Evolutionary conservation across 176 grass and related monocot genomes (phyloP), one percentile per base, ranked within the genome.

Genomic region (Rhipidocladum racemiflorum): DNA sequence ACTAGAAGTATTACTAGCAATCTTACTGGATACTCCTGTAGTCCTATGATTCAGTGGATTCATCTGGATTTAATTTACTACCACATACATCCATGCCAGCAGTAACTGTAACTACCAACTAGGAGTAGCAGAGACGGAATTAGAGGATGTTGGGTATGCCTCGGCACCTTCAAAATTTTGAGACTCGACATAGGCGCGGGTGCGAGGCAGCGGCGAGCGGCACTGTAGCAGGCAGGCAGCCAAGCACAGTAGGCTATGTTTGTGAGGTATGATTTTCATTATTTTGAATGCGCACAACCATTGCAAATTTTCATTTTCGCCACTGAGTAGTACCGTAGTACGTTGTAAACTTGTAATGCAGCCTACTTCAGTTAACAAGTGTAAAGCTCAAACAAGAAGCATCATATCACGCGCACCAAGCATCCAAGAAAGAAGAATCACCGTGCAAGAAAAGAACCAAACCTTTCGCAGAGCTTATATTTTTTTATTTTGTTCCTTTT

Each of bases 371-470:
- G 68, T 51, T 50, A 25, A 75, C 62, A 68, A 43, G 51, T 49
- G 83, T 42, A 13, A 76, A 13, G 48, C 72, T 82, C 12, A 78
- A 67, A 65, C 72, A 72, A 66, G 60, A 49, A 78, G 48, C 66
- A 63, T 25, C 40, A 53, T 36, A 18, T 7, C 63, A 76, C 78
- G 76, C 70, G 69, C 74, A 80, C 50, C n/a, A 56, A 61, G 61
- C 75, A 88, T 36, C 27, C 27, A 32, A 42, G 57, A 54, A 59
- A 38, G 45, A 79, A 81, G 51, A 82, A 78, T 67, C 72, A 78
- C 18, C 65, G 2, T 72, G 70, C 87, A 81, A 61, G 77, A 6
- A 85, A 89, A 76, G 87, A 85, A 89, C 87, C 77, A 55, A 76
- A 70, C 20, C 36, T 84, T 89, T 55, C 1, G 63, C 61, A 12